Conservation (phyloP, 2,329 filamentous ascomycete species). For the Penicillium glabrum region DNA sequence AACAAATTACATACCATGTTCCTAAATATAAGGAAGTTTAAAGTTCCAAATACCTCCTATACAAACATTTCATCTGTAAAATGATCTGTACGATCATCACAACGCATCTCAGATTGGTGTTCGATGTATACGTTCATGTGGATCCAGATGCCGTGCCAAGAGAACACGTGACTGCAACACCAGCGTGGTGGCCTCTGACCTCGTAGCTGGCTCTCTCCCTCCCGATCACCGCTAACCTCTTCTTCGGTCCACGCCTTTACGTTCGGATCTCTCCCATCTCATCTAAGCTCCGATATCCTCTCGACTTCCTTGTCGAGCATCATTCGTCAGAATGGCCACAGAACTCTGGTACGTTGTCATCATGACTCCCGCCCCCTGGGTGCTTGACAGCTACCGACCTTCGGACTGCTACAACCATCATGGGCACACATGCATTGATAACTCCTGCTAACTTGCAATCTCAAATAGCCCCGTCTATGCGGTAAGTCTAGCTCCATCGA, state of each 20-base stretch:
- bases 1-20: slow-evolving; percentile 38
- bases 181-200: slow-evolving; percentile 31
- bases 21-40: no score
- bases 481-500: slow-evolving; percentile 65
- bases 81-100: background rate
- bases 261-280: slow-evolving; percentile 14
- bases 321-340: slow-evolving; percentile 63
- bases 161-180: slow-evolving; percentile 32
- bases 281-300: slow-evolving; percentile 14
- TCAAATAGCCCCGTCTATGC: slow-evolving; percentile 86
- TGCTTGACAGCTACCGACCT: slow-evolving; percentile 32
- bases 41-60: no score
- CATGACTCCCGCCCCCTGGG: slow-evolving; percentile 30
- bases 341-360: slow-evolving; percentile 74
- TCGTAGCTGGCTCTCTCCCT: slow-evolving; percentile 31
- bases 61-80: background rate
- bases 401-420: slow-evolving; percentile 8
- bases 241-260: slow-evolving; percentile 24
- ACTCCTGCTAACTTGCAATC: slow-evolving; percentile 25
- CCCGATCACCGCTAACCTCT: slow-evolving; percentile 28
- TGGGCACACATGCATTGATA: background rate
- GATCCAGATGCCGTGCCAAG: slow-evolving; percentile 25
- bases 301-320: slow-evolving; percentile 17
- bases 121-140: slow-evolving; percentile 4
- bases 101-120: background rate